Evolutionary conservation across 164 flowering plant genomes (phyloP).

Genomic region (Liquidambar formosana): DNA sequence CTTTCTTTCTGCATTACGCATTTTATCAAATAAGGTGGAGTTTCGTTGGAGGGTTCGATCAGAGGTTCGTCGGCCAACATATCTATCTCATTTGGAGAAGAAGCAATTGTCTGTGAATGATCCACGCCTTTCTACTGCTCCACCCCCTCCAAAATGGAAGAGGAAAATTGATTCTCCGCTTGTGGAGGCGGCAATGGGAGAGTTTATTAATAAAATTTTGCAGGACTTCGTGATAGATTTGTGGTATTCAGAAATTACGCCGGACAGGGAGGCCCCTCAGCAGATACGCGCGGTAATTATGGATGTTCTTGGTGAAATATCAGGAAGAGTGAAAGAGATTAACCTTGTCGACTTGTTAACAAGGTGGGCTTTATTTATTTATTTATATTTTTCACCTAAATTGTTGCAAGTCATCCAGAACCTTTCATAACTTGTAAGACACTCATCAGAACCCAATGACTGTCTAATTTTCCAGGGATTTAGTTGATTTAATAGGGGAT

Average conservation of each 20-base stretch:
- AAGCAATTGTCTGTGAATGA: constrained; percentile 78
- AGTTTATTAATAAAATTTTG: constrained; percentile 67
- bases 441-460: constrained; percentile 9
- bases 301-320: constrained; percentile 86
- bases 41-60: constrained; percentile 59
- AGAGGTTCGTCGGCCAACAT: constrained; percentile 36
- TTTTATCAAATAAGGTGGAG: constrained; percentile 70
- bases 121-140: constrained; percentile 59
- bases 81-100: constrained; percentile 73
- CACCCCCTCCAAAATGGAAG: constrained; percentile 63
- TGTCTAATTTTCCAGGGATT: constrained; percentile 64
- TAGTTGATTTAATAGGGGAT: constrained; percentile 77
- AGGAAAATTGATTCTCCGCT: constrained; percentile 83
- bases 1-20: constrained; percentile 53
- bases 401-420: not conserved
- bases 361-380: constrained; percentile 44
- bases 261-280: constrained; percentile 86
- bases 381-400: too few species aligned
- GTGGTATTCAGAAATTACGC: constrained; percentile 92
- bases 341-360: constrained; percentile 94
- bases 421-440: constrained; percentile 5
- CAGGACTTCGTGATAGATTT: constrained; percentile 84
- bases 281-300: constrained; percentile 57
- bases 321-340: constrained; percentile 74
- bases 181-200: constrained; percentile 80